Conservation (phyloP, 192 early-diverging fungal genomes). For the Geranomyces variabilis region DNA sequence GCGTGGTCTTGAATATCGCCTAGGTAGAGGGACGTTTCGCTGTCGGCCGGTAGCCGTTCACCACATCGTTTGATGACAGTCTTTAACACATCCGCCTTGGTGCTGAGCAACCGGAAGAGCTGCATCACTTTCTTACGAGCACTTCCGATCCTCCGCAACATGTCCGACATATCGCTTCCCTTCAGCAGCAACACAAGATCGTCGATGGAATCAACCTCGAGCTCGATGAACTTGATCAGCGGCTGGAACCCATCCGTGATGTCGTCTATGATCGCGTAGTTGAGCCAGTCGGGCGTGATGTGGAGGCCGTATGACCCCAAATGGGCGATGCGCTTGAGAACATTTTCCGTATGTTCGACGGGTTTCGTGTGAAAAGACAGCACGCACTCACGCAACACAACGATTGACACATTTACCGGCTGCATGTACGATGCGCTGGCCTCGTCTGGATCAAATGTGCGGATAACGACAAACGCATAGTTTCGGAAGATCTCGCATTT, state of each 20-base stretch:
- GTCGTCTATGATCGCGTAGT: constrained; percentile 94
- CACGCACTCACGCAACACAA: constrained; percentile 61
- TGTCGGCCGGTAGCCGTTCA: constrained; percentile 42
- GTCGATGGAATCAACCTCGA: constrained; percentile 94
- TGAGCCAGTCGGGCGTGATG: constrained; percentile 94
- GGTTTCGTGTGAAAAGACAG: constrained; percentile 80
- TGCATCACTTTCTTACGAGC: constrained; percentile 74
- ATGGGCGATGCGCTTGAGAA: constrained; percentile 82
- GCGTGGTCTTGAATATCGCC: constrained; percentile 76
- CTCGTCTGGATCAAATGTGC: constrained; percentile 54
- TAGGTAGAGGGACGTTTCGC: constrained; percentile 59
- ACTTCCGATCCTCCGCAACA: constrained; percentile 75
- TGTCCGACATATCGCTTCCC: constrained; percentile 79
- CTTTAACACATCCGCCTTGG: constrained; percentile 74
- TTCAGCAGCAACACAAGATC: constrained; percentile 92
- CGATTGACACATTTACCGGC: constrained; percentile 60
- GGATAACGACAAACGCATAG: constrained; percentile 93
- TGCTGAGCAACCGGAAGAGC: constrained; percentile 64
- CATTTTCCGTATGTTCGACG: constrained; percentile 79
- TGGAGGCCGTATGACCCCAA: constrained; percentile 81
- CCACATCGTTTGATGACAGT: constrained; percentile 66
- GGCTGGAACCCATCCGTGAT: constrained; percentile 93
- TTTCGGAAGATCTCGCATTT: constrained; percentile 91
- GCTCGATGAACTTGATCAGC: constrained; percentile 81
- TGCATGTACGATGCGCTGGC: constrained; percentile 50